Conservation (phyloP, 2,329 filamentous ascomycete genomes). For the Ilyonectria destructans region DNA sequence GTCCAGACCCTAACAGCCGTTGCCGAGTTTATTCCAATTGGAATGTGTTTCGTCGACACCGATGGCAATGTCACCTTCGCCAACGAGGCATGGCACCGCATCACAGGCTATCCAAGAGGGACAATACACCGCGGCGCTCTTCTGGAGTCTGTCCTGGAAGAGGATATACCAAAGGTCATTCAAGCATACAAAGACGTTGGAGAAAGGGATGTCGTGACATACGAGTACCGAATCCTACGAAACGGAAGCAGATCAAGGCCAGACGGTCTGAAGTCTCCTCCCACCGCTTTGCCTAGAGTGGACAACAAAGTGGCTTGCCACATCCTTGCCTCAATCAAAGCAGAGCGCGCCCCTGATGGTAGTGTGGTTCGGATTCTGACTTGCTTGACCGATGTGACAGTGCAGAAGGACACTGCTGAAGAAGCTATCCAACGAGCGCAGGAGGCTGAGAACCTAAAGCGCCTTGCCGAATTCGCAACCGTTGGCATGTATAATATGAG, state of each 20-base stretch:
- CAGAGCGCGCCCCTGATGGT: conserved; percentile 62
- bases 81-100: conserved; percentile 77
- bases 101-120: conserved; percentile 62
- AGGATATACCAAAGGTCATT: conserved; percentile 61
- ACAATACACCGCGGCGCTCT: conserved; percentile 56
- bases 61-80: conserved; percentile 78
- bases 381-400: conserved; percentile 67
- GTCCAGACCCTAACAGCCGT: conserved; percentile 79
- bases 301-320: conserved; percentile 58
- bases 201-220: conserved; percentile 58
- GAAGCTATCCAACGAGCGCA: conserved; percentile 66
- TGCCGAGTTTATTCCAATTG: conserved; percentile 82
- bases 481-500: conserved; percentile 71
- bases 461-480: conserved; percentile 69
- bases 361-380: conserved; percentile 63
- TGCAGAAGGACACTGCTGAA: conserved; percentile 65
- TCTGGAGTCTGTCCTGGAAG: conserved; percentile 62
- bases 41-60: conserved; percentile 80
- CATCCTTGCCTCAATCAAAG: conserved; percentile 64
- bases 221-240: conserved; percentile 62
- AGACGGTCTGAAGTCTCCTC: conserved; percentile 39
- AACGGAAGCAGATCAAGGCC: conserved; percentile 16
- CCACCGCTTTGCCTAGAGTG: conserved; percentile 34
- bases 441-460: conserved; percentile 68
- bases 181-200: conserved; percentile 61